Base-by-base conservation (phyloP, 495 filamentous ascomycete species). In the Cercophora samala region DNA sequence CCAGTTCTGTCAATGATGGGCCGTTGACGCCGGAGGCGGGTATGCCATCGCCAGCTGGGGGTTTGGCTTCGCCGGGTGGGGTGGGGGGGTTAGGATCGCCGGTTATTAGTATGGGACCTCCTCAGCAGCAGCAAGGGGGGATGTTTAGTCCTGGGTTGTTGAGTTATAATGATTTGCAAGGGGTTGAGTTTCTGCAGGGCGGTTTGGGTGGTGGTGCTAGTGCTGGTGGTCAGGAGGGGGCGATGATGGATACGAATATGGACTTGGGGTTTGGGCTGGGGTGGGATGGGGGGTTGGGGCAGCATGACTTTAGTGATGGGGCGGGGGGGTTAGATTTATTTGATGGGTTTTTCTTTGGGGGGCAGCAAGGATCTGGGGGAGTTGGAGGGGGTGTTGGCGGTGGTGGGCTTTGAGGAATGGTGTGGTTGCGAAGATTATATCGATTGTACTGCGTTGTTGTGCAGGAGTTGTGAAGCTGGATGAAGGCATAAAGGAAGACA, bases 281-380 rank as follows among this genome's bases (percentile, higher is more conserved):
- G 13, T 84, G 82, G 68, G 85, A 90, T 54, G 90, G 89, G 69
- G 37, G 37, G 15, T 46, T 29, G 26, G 26, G 26, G 37, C 87
- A 90, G 72, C 90, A 93, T 77, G 91, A 94, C 75, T 93, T 90
- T 79, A 89, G 85, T 66, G 92, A 94, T 60, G 90, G 89, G 24
- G 82, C 26, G 26, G 26, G 85, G 65, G 89, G 89, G 64, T 85
- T 94, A 70, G 92, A 96, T 83, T 77, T 97, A 29, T 91, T 97
- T 75, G 91, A 96, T 76, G 93, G 92, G 0, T 96, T 94, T 75
- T 97, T 94, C 81, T 97, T 97, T 80, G 93, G 93, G 1, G 82
- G 81, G 11, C 79, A 78, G 69, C 75, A 79, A 66, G 76, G 78
- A 2, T 26, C 56, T 37, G 69, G 65, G 4, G 67, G 58, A 1